Evolutionary conservation across 345 rosid genomes (phyloP).

Genomic region (Murraya koenigii): DNA sequence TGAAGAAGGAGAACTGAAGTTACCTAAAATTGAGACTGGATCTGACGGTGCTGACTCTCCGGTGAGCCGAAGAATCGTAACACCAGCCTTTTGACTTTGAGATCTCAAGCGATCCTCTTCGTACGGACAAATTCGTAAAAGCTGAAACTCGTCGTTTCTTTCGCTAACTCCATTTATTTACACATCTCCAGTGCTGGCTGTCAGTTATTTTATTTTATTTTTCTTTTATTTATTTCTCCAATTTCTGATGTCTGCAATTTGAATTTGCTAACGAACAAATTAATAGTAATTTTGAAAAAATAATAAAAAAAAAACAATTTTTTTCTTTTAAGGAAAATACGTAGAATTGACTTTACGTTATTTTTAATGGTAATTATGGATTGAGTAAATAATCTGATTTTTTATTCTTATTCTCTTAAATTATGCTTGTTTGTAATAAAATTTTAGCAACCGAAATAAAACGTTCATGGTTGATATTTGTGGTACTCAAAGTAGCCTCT

Average conservation of each 20-base stretch:
- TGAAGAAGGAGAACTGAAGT: background rate
- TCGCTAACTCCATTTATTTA: background rate
- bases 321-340: too few relatives aligned
- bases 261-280: background rate
- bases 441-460: too few relatives aligned
- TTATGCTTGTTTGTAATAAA: too few relatives aligned
- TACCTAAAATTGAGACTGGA: conserved; percentile 10
- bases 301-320: too few relatives aligned
- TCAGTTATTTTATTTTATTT: background rate
- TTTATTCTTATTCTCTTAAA: too few relatives aligned
- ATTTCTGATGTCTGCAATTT: background rate
- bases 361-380: too few relatives aligned
- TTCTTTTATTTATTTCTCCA: background rate
- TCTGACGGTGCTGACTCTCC: conserved; percentile 22
- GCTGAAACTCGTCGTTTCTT: background rate
- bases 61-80: conserved; percentile 17
- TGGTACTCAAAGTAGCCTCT: too few relatives aligned
- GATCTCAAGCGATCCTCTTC: conserved; percentile 12
- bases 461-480: too few relatives aligned
- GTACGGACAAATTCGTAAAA: conserved; percentile 10
- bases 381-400: too few relatives aligned
- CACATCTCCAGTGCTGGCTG: background rate
- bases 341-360: too few relatives aligned
- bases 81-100: conserved; percentile 12
- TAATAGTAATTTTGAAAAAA: too few relatives aligned